A percentile compares a stretch with the other conserved stretches of the same genome.
Evolutionary conservation across 1,284 basidiomycete genomes (phyloP).

Genomic region (Pseudozyma pruni): DNA sequence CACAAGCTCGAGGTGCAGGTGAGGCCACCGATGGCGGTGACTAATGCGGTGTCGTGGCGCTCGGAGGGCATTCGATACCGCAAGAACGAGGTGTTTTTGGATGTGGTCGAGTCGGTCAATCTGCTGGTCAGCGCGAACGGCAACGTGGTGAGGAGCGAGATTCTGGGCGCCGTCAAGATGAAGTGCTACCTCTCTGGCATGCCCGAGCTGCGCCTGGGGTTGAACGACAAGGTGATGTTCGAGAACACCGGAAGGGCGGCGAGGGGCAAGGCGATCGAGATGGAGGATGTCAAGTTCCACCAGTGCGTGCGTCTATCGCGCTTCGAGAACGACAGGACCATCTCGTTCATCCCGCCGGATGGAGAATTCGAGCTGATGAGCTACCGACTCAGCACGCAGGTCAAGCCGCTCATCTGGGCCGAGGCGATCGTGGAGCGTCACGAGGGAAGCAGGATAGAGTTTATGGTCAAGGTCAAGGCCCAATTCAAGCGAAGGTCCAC

Average conservation of each 20-base stretch:
- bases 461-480: conserved; percentile 97
- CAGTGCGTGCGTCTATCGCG: conserved; percentile 99
- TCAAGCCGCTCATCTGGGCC: conserved; percentile 98
- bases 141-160: conserved; percentile 96
- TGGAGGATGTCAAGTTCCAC: conserved; percentile 99
- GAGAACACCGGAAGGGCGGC: conserved; percentile 94
- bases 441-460: conserved; percentile 91
- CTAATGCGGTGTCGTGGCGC: conserved; percentile 98
- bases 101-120: conserved; percentile 97
- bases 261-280: conserved; percentile 96
- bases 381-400: conserved; percentile 92
- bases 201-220: conserved; percentile 93
- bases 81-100: conserved; percentile 99
- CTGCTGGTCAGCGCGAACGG: conserved; percentile 95
- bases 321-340: conserved; percentile 98
- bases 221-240: conserved; percentile 99
- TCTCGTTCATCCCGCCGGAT: conserved; percentile 98
- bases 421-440: conserved; percentile 96
- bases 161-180: conserved; percentile 98
- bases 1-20: conserved; percentile 98
- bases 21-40: conserved; percentile 94
- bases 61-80: conserved; percentile 97
- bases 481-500: conserved; percentile 97
- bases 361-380: conserved; percentile 99
- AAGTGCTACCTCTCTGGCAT: conserved; percentile 99